Evolutionary conservation across 2,329 filamentous ascomycete species (phyloP).

Genomic region (Sarocladium brachiariae): DNA sequence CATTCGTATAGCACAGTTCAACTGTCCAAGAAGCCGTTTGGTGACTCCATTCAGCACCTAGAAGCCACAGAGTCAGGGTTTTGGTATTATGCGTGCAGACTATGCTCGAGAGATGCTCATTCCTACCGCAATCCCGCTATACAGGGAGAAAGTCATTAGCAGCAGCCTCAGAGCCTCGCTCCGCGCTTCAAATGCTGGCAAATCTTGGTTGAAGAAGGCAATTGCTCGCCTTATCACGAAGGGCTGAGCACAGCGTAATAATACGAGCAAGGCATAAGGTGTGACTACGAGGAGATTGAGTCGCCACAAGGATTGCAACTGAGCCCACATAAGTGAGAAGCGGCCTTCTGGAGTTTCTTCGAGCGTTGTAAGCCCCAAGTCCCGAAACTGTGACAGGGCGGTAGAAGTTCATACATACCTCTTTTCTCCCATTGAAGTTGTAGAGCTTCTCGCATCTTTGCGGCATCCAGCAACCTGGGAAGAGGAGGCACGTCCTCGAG

Average conservation of each 20-base stretch:
- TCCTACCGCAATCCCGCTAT: not conserved
- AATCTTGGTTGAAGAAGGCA: not conserved
- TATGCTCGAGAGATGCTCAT: not conserved
- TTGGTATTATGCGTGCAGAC: not conserved
- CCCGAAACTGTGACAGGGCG: not conserved
- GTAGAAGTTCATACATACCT: not conserved
- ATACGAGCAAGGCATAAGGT: not conserved
- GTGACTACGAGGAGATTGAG: not conserved
- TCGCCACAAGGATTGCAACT: not conserved
- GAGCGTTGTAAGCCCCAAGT: not conserved
- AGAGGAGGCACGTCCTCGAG: not conserved
- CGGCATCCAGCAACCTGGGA: not conserved
- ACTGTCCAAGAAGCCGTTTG: not conserved
- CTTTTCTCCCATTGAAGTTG: not conserved
- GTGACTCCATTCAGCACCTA: slow-evolving; percentile 11
- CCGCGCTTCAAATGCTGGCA: not conserved
- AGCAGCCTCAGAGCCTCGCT: not conserved
- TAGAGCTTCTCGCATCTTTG: not conserved
- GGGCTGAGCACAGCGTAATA: not conserved
- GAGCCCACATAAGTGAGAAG: not conserved
- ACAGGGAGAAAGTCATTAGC: not conserved
- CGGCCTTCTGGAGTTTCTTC: not conserved
- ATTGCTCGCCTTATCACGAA: not conserved
- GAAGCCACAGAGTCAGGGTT: not conserved
- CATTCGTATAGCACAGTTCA: slow-evolving; percentile 6